Evolutionary conservation across 441 rosid species (phyloP).

Genomic region (Melianthus villosus): DNA sequence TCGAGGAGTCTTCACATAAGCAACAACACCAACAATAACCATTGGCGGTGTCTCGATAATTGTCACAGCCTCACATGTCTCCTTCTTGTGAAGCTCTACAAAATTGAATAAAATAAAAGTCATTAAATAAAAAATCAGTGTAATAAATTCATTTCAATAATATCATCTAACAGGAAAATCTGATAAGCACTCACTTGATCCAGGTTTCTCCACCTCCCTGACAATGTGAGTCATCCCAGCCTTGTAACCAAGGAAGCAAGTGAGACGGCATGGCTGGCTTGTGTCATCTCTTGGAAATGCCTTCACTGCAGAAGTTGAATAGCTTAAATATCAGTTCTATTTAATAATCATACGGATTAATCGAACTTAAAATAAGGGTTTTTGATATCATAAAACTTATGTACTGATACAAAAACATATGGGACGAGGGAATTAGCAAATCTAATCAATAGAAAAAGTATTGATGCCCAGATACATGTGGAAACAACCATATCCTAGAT

Average conservation of each 20-base stretch:
- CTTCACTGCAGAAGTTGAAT: conserved; percentile 41
- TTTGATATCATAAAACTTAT: too few species aligned
- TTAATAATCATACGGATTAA: too few species aligned
- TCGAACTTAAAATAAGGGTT: too few species aligned
- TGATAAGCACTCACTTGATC: conserved; percentile 47
- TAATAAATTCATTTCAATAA: neutral
- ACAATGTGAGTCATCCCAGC: conserved; percentile 96
- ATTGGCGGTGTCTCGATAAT: conserved; percentile 73
- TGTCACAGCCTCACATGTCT: conserved; percentile 86
- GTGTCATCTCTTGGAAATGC: conserved; percentile 82
- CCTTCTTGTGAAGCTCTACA: conserved; percentile 86
- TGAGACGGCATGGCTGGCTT: conserved; percentile 54
- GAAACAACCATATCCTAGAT: too few species aligned
- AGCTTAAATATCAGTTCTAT: too few species aligned
- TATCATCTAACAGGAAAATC: neutral
- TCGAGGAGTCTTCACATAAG: conserved; percentile 64
- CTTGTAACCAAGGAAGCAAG: conserved; percentile 85
- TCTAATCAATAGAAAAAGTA: too few species aligned
- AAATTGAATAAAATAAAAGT: neutral
- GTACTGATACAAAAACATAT: too few species aligned
- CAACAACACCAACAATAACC: conserved; percentile 80
- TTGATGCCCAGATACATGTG: too few species aligned
- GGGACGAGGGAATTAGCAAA: too few species aligned
- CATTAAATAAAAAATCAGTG: neutral
- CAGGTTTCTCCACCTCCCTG: conserved; percentile 83